phyloP scores from a whole-genome alignment of 164 flowering plant genomes.

The Sextonia rubra region DNA sequence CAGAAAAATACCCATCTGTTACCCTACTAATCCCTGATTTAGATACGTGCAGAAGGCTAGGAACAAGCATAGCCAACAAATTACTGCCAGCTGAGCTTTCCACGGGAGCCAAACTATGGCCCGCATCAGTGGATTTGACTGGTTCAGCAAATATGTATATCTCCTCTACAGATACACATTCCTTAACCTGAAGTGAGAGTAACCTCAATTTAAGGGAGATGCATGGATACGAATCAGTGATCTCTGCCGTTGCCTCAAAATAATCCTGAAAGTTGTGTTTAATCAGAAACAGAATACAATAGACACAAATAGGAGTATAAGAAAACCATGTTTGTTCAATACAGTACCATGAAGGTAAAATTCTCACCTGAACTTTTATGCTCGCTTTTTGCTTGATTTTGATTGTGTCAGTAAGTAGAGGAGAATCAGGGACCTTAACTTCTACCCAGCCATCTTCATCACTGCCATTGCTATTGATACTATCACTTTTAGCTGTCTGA shows the following conservation, averaged over 20 bases:
- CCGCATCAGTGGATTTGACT: conserved; percentile 36
- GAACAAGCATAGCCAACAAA: conserved; percentile 79
- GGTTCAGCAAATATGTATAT: conserved; percentile 78
- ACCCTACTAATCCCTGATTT: conserved; percentile 25
- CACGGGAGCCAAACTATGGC: conserved; percentile 15
- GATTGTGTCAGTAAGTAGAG: conserved; percentile 13
- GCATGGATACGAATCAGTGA: conserved; percentile 69
- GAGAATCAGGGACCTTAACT: conserved; percentile 44
- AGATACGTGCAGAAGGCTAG: conserved; percentile 68
- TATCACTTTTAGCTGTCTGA: conserved; percentile 21
- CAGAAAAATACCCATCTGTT: conserved; percentile 23
- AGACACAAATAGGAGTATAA: not conserved
- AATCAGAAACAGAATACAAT: conserved; percentile 7
- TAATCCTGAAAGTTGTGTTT: conserved; percentile 41
- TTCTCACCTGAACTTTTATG: conserved; percentile 30
- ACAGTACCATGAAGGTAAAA: not conserved
- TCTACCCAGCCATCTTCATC: conserved; percentile 88
- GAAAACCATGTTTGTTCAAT: not conserved
- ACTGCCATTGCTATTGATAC: conserved; percentile 11
- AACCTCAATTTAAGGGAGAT: conserved; percentile 58
- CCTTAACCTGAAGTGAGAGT: conserved; percentile 69
- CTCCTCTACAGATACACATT: conserved; percentile 54
- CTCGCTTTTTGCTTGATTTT: conserved; percentile 7
- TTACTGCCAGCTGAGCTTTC: conserved; percentile 50
- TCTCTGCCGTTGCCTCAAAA: conserved; percentile 90